Percentiles rank a stretch among this genome's conserved stretches.
These are phyloP conservation scores for Cryphonectria radicalis DNA, from an alignment of 2,329 filamentous ascomycete species.

Conservation along the genomic window DNA sequence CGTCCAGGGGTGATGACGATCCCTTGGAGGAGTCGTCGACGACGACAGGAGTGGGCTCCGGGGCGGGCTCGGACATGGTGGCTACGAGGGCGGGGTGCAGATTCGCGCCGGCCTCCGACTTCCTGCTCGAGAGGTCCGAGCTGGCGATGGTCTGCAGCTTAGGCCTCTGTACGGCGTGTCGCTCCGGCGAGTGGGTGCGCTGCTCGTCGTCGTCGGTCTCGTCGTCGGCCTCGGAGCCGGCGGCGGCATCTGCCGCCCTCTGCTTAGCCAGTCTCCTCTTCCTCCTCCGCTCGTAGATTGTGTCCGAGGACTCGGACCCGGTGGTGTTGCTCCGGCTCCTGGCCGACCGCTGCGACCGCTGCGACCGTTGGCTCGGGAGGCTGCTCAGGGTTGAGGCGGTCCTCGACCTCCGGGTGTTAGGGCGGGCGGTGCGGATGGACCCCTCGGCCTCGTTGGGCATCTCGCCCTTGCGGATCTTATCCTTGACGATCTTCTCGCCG, in stretches of 20 bases:
- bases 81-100: slow-evolving; percentile 12
- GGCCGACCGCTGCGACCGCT: slow-evolving; percentile 26
- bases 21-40: not conserved
- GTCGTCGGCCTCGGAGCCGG: slow-evolving; percentile 36
- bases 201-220: slow-evolving; percentile 35
- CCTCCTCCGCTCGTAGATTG: slow-evolving; percentile 27
- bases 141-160: slow-evolving; percentile 53
- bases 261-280: slow-evolving; percentile 24
- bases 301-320: slow-evolving; percentile 36
- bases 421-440: slow-evolving; percentile 31
- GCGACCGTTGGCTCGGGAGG: slow-evolving; percentile 35
- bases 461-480: slow-evolving; percentile 50
- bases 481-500: slow-evolving; percentile 51
- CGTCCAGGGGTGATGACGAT: slow-evolving; percentile 21
- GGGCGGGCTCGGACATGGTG: slow-evolving; percentile 15
- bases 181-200: slow-evolving; percentile 31
- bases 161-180: slow-evolving; percentile 46
- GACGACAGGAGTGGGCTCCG: slow-evolving; percentile 10
- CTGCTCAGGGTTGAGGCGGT: slow-evolving; percentile 33
- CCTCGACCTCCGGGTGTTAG: slow-evolving; percentile 32
- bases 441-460: slow-evolving; percentile 36
- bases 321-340: slow-evolving; percentile 34
- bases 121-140: slow-evolving; percentile 41
- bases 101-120: slow-evolving; percentile 36
- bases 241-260: slow-evolving; percentile 17